Percentiles rank a stretch among this genome's conserved stretches.
phyloP scores from a whole-genome alignment of 2,329 filamentous ascomycete species.

The Waltergamsia citrina region DNA sequence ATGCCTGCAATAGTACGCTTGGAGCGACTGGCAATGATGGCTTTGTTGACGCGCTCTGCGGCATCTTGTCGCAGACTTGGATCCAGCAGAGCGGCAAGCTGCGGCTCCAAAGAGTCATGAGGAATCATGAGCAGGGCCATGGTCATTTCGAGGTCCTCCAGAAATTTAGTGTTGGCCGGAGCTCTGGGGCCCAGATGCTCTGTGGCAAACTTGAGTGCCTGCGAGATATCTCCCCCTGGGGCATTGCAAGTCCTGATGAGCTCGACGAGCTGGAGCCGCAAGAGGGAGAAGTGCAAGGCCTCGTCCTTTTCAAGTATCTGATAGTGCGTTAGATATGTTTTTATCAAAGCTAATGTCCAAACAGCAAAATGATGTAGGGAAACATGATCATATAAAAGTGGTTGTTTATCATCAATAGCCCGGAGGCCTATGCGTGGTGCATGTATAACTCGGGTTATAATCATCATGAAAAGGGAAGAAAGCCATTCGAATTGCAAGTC shows the following conservation, averaged over 20 bases:
- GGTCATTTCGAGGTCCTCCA: constrained; percentile 81
- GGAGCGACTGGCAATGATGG: constrained; percentile 67
- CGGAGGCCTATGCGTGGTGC: constrained; percentile 98
- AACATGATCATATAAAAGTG: constrained; percentile 36
- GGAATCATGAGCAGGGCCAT: constrained; percentile 90
- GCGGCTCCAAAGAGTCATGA: constrained; percentile 66
- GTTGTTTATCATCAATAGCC: constrained; percentile 86
- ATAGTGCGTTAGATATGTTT: constrained; percentile 14
- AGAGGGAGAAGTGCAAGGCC: constrained; percentile 76
- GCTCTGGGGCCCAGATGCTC: constrained; percentile 81
- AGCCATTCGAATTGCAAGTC: not conserved
- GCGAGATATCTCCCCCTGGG: constrained; percentile 60
- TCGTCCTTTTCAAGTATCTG: constrained; percentile 83
- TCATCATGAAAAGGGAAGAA: constrained; percentile 51
- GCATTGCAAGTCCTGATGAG: constrained; percentile 72
- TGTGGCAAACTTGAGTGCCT: constrained; percentile 80
- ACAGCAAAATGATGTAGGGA: not conserved
- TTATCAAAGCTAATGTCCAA: not conserved
- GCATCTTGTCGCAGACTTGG: constrained; percentile 72
- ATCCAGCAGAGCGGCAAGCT: constrained; percentile 67
- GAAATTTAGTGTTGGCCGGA: constrained; percentile 69
- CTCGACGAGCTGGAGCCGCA: constrained; percentile 88
- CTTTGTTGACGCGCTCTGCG: constrained; percentile 83
- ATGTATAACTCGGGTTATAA: constrained; percentile 90
- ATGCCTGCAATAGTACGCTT: constrained; percentile 73